These are phyloP conservation scores for Phellinidium pouzarii DNA, from an alignment of 1,284 basidiomycete species.

Conservation along the genomic window DNA sequence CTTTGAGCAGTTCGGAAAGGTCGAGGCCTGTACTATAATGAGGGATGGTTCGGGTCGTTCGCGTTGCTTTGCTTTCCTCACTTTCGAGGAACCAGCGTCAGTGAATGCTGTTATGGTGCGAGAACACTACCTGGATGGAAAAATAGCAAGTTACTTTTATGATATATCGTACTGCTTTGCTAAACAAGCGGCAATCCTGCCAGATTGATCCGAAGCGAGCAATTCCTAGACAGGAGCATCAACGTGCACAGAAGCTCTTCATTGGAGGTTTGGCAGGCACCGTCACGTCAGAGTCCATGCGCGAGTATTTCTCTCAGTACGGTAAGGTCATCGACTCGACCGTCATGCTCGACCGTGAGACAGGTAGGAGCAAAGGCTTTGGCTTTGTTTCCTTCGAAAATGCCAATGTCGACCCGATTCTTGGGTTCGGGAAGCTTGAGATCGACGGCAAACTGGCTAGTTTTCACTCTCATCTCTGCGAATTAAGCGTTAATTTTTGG, in stretches of 20 bases:
- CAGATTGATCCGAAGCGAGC: conserved; percentile 99
- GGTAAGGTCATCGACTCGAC: conserved; percentile 95
- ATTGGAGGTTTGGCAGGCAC: conserved; percentile 90
- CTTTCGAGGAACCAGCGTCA: conserved; percentile 80
- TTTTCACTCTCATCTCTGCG: conserved; percentile 18
- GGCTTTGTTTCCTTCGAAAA: conserved; percentile 97
- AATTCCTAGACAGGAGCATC: conserved; percentile 92
- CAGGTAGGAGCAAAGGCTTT: conserved; percentile 92
- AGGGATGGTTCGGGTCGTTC: conserved; percentile 87
- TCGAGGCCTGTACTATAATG: conserved; percentile 94
- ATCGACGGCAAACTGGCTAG: conserved; percentile 88
- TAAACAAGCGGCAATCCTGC: conserved; percentile 8
- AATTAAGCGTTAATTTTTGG: conserved; percentile 11
- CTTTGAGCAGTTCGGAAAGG: conserved; percentile 86
- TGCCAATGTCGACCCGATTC: conserved; percentile 77
- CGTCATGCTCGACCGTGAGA: conserved; percentile 98
- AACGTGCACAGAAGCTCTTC: conserved; percentile 88
- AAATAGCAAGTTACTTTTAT: conserved; percentile 60
- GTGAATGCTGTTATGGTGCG: conserved; percentile 87
- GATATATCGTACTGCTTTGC: conserved; percentile 7
- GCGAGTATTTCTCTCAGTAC: conserved; percentile 84
- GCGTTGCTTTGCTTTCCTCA: conserved; percentile 90
- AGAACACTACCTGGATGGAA: conserved; percentile 89
- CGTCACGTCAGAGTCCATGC: conserved; percentile 91
- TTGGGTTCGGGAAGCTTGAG: conserved; percentile 79